These are phyloP conservation scores for Nemania serpens DNA, from an alignment of 2,329 filamentous ascomycete genomes.

Conservation along the genomic window DNA sequence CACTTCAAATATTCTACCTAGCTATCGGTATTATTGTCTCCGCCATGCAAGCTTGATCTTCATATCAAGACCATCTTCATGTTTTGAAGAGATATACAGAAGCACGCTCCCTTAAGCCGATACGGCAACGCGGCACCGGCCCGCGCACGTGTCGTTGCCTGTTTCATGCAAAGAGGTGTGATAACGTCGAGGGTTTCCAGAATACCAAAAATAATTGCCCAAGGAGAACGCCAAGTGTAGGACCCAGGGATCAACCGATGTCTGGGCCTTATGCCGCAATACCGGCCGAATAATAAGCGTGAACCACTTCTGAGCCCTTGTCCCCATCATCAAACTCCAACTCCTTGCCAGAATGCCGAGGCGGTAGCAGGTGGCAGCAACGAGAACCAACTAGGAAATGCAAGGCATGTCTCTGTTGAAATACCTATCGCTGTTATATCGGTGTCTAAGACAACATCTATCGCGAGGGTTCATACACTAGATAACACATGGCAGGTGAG, in stretches of 20 bases:
- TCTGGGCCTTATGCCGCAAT: constrained; percentile 11
- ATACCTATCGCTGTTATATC: too few species aligned
- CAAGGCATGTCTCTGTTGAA: too few species aligned
- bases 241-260: constrained; percentile 4
- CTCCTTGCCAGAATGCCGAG: background rate
- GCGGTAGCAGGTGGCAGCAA: too few species aligned
- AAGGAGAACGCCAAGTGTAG: constrained; percentile 11
- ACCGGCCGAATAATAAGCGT: background rate
- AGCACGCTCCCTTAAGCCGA: background rate
- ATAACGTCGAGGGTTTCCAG: constrained; percentile 15
- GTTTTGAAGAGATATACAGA: background rate
- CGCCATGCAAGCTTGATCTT: too few species aligned
- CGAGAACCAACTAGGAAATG: too few species aligned
- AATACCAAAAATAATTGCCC: constrained; percentile 7
- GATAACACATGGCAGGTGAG: too few species aligned
- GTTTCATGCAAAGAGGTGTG: constrained; percentile 25
- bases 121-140: constrained; percentile 14
- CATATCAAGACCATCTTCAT: too few species aligned
- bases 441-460: too few species aligned
- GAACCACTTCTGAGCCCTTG: background rate
- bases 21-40: too few species aligned
- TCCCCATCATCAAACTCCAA: background rate
- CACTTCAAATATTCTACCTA: too few species aligned
- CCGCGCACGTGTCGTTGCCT: constrained; percentile 15
- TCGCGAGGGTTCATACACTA: too few species aligned